Conservation (phyloP, 2,329 filamentous ascomycete species). For the Graphiopsis chlorocephala region DNA sequence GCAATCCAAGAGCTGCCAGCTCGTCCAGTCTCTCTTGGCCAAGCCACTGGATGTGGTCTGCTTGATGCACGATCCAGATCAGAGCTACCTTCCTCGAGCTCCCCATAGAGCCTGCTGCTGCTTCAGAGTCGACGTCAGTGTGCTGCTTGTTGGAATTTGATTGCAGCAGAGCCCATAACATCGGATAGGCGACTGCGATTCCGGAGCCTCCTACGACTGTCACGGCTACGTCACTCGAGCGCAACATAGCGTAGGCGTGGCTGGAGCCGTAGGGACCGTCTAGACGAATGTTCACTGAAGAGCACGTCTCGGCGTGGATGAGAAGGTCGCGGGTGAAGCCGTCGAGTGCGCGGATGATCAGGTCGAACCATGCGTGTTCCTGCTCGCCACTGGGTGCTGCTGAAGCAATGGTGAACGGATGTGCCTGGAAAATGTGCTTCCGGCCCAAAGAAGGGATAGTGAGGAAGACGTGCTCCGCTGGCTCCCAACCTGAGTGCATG, state of each 20-base stretch:
- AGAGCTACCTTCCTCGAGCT: slow-evolving; percentile 36
- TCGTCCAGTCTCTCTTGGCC: slow-evolving; percentile 50
- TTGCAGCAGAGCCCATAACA: slow-evolving; percentile 50
- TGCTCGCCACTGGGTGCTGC: slow-evolving; percentile 46
- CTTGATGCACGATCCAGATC: slow-evolving; percentile 59
- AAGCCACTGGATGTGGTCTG: slow-evolving; percentile 55
- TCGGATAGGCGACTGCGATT: slow-evolving; percentile 62
- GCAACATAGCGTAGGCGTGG: slow-evolving; percentile 54
- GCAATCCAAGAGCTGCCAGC: slow-evolving; percentile 49
- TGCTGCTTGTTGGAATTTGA: not conserved
- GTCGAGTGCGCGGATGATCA: slow-evolving; percentile 59
- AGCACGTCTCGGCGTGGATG: slow-evolving; percentile 46
- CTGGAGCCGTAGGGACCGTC: slow-evolving; percentile 64
- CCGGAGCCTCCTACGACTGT: slow-evolving; percentile 63
- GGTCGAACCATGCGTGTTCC: slow-evolving; percentile 52
- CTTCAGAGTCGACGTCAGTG: slow-evolving; percentile 14
- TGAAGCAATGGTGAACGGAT: slow-evolving; percentile 67
- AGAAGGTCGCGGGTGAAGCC: slow-evolving; percentile 61
- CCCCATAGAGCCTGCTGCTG: slow-evolving; percentile 17
- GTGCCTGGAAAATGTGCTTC: slow-evolving; percentile 57
- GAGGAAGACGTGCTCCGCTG: slow-evolving; percentile 64
- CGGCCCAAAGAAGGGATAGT: slow-evolving; percentile 55
- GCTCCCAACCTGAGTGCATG: slow-evolving; percentile 51
- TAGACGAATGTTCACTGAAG: slow-evolving; percentile 50
- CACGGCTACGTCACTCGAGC: slow-evolving; percentile 49